Conservation (phyloP, 106 monocot species). For the Agapanthus africanus region DNA sequence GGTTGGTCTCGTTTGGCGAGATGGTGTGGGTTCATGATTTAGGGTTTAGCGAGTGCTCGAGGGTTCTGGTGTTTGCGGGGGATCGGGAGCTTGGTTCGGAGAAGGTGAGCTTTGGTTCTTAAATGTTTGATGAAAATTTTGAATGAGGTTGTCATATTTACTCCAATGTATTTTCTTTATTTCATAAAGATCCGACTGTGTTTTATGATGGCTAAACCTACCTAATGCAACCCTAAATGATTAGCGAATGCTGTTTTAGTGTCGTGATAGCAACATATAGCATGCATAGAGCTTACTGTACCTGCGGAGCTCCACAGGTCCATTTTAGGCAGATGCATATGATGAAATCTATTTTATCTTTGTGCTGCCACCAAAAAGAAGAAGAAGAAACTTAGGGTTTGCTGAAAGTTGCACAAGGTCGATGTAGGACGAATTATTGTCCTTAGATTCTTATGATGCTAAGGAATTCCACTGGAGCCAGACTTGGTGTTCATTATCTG, state of each 20-base stretch:
- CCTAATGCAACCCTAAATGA: too few relatives aligned
- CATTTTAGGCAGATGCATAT: too few relatives aligned
- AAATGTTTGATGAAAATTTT: neutral
- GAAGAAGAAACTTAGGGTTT: too few relatives aligned
- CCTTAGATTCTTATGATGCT: neutral
- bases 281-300: too few relatives aligned
- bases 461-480: neutral
- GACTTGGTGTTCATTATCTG: neutral
- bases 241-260: too few relatives aligned
- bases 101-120: conserved; percentile 36
- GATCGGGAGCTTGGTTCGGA: conserved; percentile 54
- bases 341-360: neutral
- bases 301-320: too few relatives aligned
- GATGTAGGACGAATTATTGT: neutral
- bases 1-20: conserved; percentile 66
- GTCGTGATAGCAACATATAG: too few relatives aligned
- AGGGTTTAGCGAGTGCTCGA: conserved; percentile 52
- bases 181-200: too few relatives aligned
- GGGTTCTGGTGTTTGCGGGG: conserved; percentile 54
- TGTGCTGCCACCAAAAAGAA: too few relatives aligned
- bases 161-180: too few relatives aligned
- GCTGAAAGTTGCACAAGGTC: neutral
- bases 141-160: too few relatives aligned
- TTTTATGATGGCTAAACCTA: too few relatives aligned
- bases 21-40: conserved; percentile 87